phyloP scores from a whole-genome alignment of 129 eudicot species.

The Cynara cardunculus region DNA sequence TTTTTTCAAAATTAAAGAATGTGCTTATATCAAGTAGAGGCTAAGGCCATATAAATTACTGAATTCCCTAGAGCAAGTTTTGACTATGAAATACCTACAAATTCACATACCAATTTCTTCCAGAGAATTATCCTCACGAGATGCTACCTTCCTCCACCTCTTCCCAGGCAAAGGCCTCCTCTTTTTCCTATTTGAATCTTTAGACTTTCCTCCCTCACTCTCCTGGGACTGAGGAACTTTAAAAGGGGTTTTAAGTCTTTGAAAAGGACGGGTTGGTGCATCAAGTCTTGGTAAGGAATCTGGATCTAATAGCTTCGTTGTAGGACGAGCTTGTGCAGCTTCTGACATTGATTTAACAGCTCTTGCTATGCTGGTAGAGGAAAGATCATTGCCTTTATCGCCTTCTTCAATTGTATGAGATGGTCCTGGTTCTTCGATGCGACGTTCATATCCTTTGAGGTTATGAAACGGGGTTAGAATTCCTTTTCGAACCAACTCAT shows the following conservation, averaged over 20 bases:
- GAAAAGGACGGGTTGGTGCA: slow-evolving; percentile 68
- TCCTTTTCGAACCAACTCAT: slow-evolving; percentile 84
- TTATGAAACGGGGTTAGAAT: slow-evolving; percentile 87
- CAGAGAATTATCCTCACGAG: slow-evolving; percentile 43
- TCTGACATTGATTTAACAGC: slow-evolving; percentile 61
- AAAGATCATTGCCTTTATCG: slow-evolving; percentile 31
- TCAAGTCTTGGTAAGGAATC: slow-evolving; percentile 76
- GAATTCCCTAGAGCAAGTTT: not conserved
- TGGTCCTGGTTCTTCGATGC: slow-evolving; percentile 65
- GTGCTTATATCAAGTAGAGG: not conserved
- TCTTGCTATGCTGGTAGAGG: slow-evolving; percentile 82
- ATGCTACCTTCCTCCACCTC: slow-evolving; percentile 61
- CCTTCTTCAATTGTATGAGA: slow-evolving; percentile 32
- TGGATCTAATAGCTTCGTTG: slow-evolving; percentile 73
- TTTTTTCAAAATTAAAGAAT: not conserved
- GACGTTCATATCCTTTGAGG: slow-evolving; percentile 93
- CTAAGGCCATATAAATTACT: not conserved
- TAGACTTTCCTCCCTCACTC: slow-evolving; percentile 35
- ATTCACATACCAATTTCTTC: slow-evolving; percentile 58
- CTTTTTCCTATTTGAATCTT: slow-evolving; percentile 48
- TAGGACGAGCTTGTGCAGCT: slow-evolving; percentile 88
- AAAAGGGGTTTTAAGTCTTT: slow-evolving; percentile 65
- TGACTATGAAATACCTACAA: not conserved
- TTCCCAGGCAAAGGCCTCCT: slow-evolving; percentile 82
- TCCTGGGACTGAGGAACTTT: slow-evolving; percentile 43